Evolutionary conservation across 2,329 filamentous ascomycete species (phyloP).

Genomic region (Cladosporium sphaerospermum): DNA sequence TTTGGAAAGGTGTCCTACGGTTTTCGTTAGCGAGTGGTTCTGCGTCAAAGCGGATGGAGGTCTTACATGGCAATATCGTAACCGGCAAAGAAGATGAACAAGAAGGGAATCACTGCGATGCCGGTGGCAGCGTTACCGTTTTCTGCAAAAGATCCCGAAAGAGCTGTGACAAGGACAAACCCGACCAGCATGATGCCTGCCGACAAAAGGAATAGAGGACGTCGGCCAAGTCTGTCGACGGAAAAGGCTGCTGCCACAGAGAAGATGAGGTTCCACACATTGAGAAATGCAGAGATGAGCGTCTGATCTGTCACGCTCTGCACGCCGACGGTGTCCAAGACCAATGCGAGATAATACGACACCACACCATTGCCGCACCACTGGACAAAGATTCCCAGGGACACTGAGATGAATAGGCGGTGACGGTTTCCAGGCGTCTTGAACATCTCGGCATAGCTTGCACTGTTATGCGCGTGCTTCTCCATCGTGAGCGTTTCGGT

Average conservation of each 20-base stretch:
- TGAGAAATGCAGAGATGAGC: slow-evolving; percentile 26
- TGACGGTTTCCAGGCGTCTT: slow-evolving; percentile 46
- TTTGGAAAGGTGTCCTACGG: slow-evolving; percentile 9
- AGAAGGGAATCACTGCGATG: slow-evolving; percentile 48
- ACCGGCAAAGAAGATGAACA: slow-evolving; percentile 52
- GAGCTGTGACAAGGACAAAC: slow-evolving; percentile 38
- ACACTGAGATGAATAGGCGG: slow-evolving; percentile 41
- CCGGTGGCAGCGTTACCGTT: slow-evolving; percentile 32
- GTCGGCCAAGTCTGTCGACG: slow-evolving; percentile 35
- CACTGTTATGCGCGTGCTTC: slow-evolving; percentile 7
- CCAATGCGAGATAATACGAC: slow-evolving; percentile 23
- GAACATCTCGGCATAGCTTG: slow-evolving; percentile 47
- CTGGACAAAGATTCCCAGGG: slow-evolving; percentile 24
- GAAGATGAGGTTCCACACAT: slow-evolving; percentile 38
- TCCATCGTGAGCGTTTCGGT: slow-evolving; percentile 43
- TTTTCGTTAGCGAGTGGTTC: neutral
- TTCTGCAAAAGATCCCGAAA: slow-evolving; percentile 46
- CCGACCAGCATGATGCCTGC: slow-evolving; percentile 46
- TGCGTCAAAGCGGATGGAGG: neutral
- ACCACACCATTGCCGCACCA: slow-evolving; percentile 16
- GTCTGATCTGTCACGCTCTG: slow-evolving; percentile 23
- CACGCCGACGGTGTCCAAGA: slow-evolving; percentile 28
- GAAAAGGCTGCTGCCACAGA: slow-evolving; percentile 35
- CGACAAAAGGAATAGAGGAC: slow-evolving; percentile 43
- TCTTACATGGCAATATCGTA: slow-evolving; percentile 49